Conservation (phyloP, 2,329 filamentous ascomycete species). For the Ascochyta pisi region DNA sequence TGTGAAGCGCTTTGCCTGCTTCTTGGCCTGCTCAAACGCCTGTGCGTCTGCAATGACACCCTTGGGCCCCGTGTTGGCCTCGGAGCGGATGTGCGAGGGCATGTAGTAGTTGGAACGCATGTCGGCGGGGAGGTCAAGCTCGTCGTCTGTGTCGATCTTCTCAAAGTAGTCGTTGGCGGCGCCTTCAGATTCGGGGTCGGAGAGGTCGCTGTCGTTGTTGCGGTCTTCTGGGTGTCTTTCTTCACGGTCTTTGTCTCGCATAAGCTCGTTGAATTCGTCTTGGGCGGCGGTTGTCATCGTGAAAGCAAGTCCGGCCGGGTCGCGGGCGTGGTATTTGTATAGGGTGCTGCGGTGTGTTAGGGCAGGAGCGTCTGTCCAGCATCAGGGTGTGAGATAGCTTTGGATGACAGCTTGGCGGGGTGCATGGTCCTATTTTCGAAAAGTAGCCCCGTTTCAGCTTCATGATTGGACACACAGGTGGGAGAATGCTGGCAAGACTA, state of each 20-base stretch:
- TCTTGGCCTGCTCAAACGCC: constrained; percentile 71
- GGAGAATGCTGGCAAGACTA: constrained; percentile 13
- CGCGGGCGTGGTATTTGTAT: constrained; percentile 16
- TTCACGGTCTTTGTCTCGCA: constrained; percentile 55
- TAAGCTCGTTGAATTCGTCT: constrained; percentile 60
- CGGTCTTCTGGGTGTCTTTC: constrained; percentile 58
- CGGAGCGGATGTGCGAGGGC: constrained; percentile 68
- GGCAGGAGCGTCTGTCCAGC: constrained; percentile 9
- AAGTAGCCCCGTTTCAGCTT: constrained; percentile 20
- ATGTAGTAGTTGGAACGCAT: constrained; percentile 65
- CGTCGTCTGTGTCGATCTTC: constrained; percentile 61
- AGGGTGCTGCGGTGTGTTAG: constrained; percentile 18
- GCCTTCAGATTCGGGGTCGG: constrained; percentile 62
- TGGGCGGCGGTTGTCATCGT: constrained; percentile 56
- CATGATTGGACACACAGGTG: constrained; percentile 31
- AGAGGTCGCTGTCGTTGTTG: constrained; percentile 65
- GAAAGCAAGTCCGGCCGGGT: constrained; percentile 23
- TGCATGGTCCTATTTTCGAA: constrained; percentile 20
- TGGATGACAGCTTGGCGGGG: constrained; percentile 23
- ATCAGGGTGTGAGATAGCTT: constrained; percentile 9
- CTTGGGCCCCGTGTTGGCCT: constrained; percentile 80
- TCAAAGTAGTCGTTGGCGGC: constrained; percentile 63
- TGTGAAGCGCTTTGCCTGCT: constrained; percentile 46
- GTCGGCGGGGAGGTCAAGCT: constrained; percentile 54
- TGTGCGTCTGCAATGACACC: constrained; percentile 86